Percentiles rank a stretch among this genome's conserved stretches.
phyloP scores from a whole-genome alignment of 768 basidiomycete genomes.

The Jaapia argillacea region DNA sequence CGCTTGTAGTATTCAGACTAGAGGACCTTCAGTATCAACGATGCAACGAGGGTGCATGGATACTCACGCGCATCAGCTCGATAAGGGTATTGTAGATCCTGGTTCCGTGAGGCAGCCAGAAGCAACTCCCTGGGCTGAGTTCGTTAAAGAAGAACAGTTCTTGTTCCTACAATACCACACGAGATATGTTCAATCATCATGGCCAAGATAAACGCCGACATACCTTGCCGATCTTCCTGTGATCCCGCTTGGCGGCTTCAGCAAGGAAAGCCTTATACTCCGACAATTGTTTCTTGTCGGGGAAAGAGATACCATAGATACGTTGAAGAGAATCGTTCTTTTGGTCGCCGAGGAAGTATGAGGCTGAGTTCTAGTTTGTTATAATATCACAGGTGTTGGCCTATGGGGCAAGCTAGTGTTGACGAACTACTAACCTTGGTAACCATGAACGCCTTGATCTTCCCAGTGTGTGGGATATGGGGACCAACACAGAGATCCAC shows the following conservation, averaged over 20 bases:
- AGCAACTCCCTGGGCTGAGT: slow-evolving; percentile 86
- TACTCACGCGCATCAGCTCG: slow-evolving; percentile 79
- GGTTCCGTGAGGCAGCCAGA: slow-evolving; percentile 96
- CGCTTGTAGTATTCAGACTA: slow-evolving; percentile 91
- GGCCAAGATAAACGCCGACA: slow-evolving; percentile 7
- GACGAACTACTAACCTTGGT: slow-evolving; percentile 75
- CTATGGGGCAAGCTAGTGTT: too few relatives aligned
- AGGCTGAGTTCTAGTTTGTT: slow-evolving; percentile 96
- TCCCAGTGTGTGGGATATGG: slow-evolving; percentile 95
- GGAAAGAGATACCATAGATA: slow-evolving; percentile 97
- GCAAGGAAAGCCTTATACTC: slow-evolving; percentile 95
- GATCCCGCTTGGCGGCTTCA: slow-evolving; percentile 97
- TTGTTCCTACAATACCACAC: slow-evolving; percentile 53
- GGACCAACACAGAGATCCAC: slow-evolving; percentile 96
- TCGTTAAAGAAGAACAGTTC: slow-evolving; percentile 99
- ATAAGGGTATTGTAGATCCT: slow-evolving; percentile 92
- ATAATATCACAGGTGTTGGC: too few relatives aligned
- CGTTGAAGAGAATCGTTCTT: slow-evolving; percentile 93
- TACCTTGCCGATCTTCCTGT: slow-evolving; percentile 88
- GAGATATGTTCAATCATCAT: neutral
- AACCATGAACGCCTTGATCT: slow-evolving; percentile 95
- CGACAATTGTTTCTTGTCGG: slow-evolving; percentile 88
- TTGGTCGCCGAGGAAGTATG: slow-evolving; percentile 93
- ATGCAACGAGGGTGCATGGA: slow-evolving; percentile 1
- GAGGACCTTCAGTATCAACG: slow-evolving; percentile 1